These are phyloP conservation scores for Lignosus rhinocerotis DNA, from an alignment of 1,284 basidiomycete species.

Conservation along the genomic window DNA sequence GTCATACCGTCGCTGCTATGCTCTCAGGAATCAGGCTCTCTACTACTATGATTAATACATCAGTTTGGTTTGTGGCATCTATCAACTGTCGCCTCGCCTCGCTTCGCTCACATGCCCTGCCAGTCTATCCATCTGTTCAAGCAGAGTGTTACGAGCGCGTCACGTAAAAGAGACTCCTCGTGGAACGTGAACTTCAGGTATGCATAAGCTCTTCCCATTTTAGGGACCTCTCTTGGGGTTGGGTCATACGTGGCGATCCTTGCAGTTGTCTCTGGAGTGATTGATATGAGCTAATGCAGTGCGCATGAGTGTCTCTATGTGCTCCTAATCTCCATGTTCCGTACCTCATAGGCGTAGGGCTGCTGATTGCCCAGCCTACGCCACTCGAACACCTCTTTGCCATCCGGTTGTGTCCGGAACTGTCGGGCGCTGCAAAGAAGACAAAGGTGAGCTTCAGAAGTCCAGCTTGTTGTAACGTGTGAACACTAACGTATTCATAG, in stretches of 20 bases:
- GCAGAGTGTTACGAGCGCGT: constrained; percentile 63
- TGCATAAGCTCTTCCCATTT: constrained; percentile 61
- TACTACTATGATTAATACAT: constrained; percentile 21
- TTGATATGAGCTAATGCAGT: constrained; percentile 14
- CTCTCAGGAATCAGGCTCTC: constrained; percentile 5
- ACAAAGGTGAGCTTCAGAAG: not conserved
- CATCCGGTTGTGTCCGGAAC: constrained; percentile 51
- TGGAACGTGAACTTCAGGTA: constrained; percentile 62
- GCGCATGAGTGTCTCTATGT: not conserved
- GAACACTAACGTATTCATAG: constrained; percentile 44
- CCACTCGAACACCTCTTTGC: constrained; percentile 60
- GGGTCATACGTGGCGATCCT: constrained; percentile 57
- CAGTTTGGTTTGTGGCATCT: constrained; percentile 19
- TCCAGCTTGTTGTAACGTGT: not conserved
- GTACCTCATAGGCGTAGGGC: constrained; percentile 57
- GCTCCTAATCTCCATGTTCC: constrained; percentile 14
- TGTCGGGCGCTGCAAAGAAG: constrained; percentile 49
- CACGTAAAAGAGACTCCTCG: constrained; percentile 58
- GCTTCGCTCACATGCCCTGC: constrained; percentile 36
- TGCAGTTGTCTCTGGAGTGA: constrained; percentile 35
- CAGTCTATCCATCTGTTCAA: constrained; percentile 75
- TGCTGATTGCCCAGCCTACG: constrained; percentile 45
- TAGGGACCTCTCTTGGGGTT: constrained; percentile 44
- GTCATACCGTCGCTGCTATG: constrained; percentile 11
- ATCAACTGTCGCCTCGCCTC: constrained; percentile 4